phyloP scores from a whole-genome alignment of 1,139 yeast species.

The Chernovozyma sophiae-reginae region DNA sequence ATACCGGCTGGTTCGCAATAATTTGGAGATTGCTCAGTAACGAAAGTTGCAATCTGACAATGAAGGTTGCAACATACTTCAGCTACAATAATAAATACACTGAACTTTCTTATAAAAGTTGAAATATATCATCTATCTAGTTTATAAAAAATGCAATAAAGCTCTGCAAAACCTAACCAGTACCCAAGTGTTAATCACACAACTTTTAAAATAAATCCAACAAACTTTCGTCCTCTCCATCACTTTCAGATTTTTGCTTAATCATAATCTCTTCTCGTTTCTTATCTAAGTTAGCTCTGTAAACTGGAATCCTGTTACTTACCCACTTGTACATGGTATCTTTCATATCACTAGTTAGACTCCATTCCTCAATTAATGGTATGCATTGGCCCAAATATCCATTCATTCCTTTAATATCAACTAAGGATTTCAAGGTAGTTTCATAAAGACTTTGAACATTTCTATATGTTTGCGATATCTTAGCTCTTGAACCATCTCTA shows the following conservation, averaged over 20 bases:
- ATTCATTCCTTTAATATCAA: constrained; percentile 26
- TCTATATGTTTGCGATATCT: constrained; percentile 13
- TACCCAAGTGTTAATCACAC: too few species aligned
- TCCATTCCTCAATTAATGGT: constrained; percentile 36
- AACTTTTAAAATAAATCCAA: constrained; percentile 26
- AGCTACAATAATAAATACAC: too few species aligned
- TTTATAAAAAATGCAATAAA: too few species aligned
- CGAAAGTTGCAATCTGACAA: too few species aligned
- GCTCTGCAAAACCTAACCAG: too few species aligned
- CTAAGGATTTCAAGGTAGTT: constrained; percentile 22
- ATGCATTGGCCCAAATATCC: constrained; percentile 28
- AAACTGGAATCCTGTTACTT: constrained; percentile 18
- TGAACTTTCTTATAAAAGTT: too few species aligned
- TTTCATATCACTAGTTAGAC: constrained; percentile 29
- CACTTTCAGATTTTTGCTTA: constrained; percentile 20
- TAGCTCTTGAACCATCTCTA: constrained; percentile 6
- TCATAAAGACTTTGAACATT: constrained; percentile 22
- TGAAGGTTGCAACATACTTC: too few species aligned
- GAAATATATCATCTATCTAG: too few species aligned
- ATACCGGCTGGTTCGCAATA: too few species aligned
- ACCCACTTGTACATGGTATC: constrained; percentile 20
- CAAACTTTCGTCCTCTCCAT: constrained; percentile 28
- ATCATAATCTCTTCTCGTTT: constrained; percentile 27
- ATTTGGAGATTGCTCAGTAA: too few species aligned
- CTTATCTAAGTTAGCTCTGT: constrained; percentile 21